Evolutionary conservation across 169 alveolate species (phyloP).

Genomic region (Pseudocohnilembus persalinus): DNA sequence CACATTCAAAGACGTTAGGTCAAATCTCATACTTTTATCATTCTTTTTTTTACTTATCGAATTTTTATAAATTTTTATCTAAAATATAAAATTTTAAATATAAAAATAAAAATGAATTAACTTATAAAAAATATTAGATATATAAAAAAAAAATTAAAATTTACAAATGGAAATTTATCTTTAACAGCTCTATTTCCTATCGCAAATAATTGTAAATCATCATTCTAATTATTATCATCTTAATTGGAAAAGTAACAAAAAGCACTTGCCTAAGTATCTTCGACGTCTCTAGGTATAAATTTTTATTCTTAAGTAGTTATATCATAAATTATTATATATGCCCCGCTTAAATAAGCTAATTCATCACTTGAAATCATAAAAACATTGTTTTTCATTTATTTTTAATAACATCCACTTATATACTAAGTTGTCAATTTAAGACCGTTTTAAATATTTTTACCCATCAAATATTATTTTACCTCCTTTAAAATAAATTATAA

Average conservation of each 20-base stretch:
- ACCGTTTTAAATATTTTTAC: neutral
- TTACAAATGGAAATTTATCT: neutral
- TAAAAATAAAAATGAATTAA: neutral
- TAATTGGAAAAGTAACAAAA: too few species aligned
- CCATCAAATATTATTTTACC: too few species aligned
- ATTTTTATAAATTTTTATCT: neutral
- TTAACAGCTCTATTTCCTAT: neutral
- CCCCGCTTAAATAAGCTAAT: neutral
- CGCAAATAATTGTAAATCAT: neutral
- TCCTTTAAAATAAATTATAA: too few species aligned
- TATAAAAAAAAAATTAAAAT: too few species aligned
- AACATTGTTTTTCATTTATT: too few species aligned
- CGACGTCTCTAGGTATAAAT: neutral
- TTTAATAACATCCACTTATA: neutral
- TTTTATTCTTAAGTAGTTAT: neutral
- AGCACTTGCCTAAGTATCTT: neutral
- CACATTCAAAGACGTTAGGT: neutral
- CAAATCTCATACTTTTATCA: neutral
- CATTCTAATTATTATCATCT: too few species aligned
- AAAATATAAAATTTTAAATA: too few species aligned
- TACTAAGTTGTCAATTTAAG: neutral
- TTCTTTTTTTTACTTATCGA: too few species aligned
- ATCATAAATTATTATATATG: neutral
- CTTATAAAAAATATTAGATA: too few species aligned
- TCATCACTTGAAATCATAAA: neutral